Evolutionary conservation across 768 basidiomycete genomes (phyloP), one percentile per base, ranked within the genome.

Genomic region (Boletus barrowsii): DNA sequence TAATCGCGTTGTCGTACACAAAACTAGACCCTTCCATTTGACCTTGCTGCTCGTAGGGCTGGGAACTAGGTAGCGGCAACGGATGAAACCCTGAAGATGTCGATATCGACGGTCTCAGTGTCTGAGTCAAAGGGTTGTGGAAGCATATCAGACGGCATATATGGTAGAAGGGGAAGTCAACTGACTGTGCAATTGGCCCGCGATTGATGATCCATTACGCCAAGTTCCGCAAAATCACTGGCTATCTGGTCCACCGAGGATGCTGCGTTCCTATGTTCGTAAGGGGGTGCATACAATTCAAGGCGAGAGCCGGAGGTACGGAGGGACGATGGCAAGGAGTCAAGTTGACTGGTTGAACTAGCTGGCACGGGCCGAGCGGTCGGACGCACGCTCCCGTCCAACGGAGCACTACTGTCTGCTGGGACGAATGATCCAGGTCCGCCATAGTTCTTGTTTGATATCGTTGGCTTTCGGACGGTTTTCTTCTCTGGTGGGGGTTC

Each of bases 401-500:
- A 55, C 42, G 66, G 56, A 49, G 64, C 57, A 22, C 29, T 54
- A 29, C 64, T 74, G 20, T 76, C 79, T 17, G 76, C 70, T 3
- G 90, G 83, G 8, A 83, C 74, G 63, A 93, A 93, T 32, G 80
- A 81, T 46, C 91, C 91, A 9, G 87, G 86, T 0, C 91, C 91
- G 24, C 83, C 87, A 59, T 93, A 93, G 46, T 87, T 82, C 55
- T 78, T 82, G 58, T 76, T 79, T 51, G 67, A 75, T 56, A 77
- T 78, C 8, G 76, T 73, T 20, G 78, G 71, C 62, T 82, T 84
- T 33, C 77, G 70, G 13, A 75, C 67, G 13, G 70, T 56, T 60
- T 83, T 88, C 72, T 88, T 90, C 60, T 82, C 82, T n/a, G 90
- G 91, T 6, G 86, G 78, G 35, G 86, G 84, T 71, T 87, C 90